Evolutionary conservation across 768 basidiomycete species (phyloP), one percentile per base, ranked within the genome.

Genomic region (Termitomyces sp.): DNA sequence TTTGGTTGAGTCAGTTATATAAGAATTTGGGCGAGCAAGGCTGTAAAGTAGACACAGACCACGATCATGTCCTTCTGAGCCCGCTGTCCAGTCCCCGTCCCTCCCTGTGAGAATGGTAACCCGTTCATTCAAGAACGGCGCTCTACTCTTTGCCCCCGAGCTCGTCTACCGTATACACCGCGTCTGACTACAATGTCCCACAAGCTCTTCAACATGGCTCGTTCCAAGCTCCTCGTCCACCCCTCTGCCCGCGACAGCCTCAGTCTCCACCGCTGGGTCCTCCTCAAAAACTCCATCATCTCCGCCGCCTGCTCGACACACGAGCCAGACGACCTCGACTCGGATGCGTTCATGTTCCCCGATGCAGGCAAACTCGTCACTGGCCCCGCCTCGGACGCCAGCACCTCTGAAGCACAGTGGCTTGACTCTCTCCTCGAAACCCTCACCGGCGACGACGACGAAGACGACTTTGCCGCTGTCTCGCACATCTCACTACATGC

Each of bases 91-190:
- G 38, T 67, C 65, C 65, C 71, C 60, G 74, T 76, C 72, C 56
- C 57, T n/a, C n/a, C 66, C 67, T 52, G 68, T 75, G 72, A 75
- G 73, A 79, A 92, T 92, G 90, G 87, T 90, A 80, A 85, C 84
- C 69, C 88, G 86, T 65, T 86, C 79, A 73, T 86, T 87, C 70
- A 88, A 85, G 80, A 86, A 90, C 87, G 88, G 90, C 79, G 86
- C 88, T 74, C 82, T 90, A 60, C 83, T 90, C 69, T 92, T 92
- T 72, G 89, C 90, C 78, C 90, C 90, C 60, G 85, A 88, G 78
- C 86, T 90, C 73, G 89, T 90, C 72, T 84, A 90, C 74, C 90
- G 90, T 72, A 92, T 92, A 92, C 83, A 86, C 76, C 74, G 74
- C 70, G 80, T 69, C 55, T 72, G 59, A 70, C 62, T 63, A 40